These are phyloP conservation scores for Chrysochromulina parva DNA, from an alignment of 78 protist species.

Conservation along the genomic window DNA sequence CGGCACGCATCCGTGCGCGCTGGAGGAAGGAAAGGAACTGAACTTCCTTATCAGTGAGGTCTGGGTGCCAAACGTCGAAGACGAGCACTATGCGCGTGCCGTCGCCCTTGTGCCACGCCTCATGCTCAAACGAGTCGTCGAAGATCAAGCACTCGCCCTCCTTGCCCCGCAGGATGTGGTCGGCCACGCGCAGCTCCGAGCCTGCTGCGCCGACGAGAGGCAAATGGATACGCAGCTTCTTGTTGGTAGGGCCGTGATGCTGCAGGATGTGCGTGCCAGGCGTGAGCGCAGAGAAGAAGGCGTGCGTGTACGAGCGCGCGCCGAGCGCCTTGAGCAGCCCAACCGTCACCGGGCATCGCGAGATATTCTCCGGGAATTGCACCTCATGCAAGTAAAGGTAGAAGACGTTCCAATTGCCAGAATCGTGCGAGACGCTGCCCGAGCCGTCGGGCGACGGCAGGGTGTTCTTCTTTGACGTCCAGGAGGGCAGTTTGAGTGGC, in stretches of 20 bases:
- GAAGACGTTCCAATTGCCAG: constrained; percentile 55
- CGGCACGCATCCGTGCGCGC: constrained; percentile 22
- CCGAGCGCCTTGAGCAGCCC: not conserved
- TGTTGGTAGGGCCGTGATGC: constrained; percentile 52
- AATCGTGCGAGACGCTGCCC: constrained; percentile 20
- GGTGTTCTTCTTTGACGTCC: not conserved
- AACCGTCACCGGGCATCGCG: constrained; percentile 29
- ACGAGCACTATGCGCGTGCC: constrained; percentile 23
- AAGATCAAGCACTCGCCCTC: not conserved
- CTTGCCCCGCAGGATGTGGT: not conserved
- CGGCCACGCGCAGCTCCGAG: constrained; percentile 34
- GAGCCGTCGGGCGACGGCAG: not conserved
- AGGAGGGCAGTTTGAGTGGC: not conserved
- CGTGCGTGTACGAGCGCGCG: constrained; percentile 48
- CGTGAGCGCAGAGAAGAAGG: constrained; percentile 53
- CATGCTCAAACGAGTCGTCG: constrained; percentile 51
- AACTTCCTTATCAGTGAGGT: constrained; percentile 38
- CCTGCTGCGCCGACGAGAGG: constrained; percentile 34
- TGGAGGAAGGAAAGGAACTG: constrained; percentile 40
- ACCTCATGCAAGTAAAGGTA: constrained; percentile 44
- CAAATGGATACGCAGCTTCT: constrained; percentile 53
- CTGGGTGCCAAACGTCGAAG: constrained; percentile 57
- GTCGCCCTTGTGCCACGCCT: constrained; percentile 41
- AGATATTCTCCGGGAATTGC: constrained; percentile 11
- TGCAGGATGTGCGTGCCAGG: constrained; percentile 45